These are phyloP conservation scores for Neoarthrinium moseri DNA, from an alignment of 2,329 filamentous ascomycete genomes.

Conservation along the genomic window DNA sequence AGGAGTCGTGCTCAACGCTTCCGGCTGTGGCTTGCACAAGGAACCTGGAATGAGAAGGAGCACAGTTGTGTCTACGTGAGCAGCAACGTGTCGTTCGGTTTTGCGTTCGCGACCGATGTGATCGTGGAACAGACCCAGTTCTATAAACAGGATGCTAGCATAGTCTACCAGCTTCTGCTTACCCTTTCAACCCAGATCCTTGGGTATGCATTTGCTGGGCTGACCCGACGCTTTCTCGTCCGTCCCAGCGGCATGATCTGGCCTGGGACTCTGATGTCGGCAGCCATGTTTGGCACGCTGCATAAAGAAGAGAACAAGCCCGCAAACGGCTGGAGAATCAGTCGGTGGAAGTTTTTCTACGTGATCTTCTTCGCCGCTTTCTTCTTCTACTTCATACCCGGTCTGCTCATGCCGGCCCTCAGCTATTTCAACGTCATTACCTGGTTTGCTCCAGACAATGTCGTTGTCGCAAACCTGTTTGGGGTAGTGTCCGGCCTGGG, in stretches of 20 bases:
- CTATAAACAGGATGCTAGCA: slow-evolving; percentile 76
- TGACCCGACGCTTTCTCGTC: slow-evolving; percentile 78
- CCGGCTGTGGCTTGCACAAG: slow-evolving; percentile 76
- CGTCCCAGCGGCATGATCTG: slow-evolving; percentile 88
- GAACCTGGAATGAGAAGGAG: slow-evolving; percentile 84
- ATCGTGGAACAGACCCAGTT: slow-evolving; percentile 90
- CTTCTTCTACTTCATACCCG: slow-evolving; percentile 81
- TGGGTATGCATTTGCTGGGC: slow-evolving; percentile 81
- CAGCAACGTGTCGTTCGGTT: slow-evolving; percentile 87
- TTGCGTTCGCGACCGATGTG: slow-evolving; percentile 85
- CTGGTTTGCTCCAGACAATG: slow-evolving; percentile 83
- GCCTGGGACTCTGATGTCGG: slow-evolving; percentile 85
- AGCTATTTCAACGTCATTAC: slow-evolving; percentile 89
- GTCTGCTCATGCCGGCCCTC: slow-evolving; percentile 77
- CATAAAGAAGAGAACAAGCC: slow-evolving; percentile 82
- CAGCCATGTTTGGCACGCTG: slow-evolving; percentile 83
- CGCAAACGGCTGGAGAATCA: slow-evolving; percentile 80
- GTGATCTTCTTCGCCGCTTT: slow-evolving; percentile 70
- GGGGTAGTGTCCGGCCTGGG: slow-evolving; percentile 83
- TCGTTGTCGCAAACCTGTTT: slow-evolving; percentile 84
- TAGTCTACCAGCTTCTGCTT: slow-evolving; percentile 77
- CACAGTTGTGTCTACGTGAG: slow-evolving; percentile 87
- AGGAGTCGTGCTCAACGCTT: slow-evolving; percentile 40
- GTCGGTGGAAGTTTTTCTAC: slow-evolving; percentile 82
- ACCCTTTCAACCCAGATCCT: slow-evolving; percentile 85